A percentile compares a stretch with the other conserved stretches of the same genome.
phyloP scores from a whole-genome alignment of 805 yeast genomes.

The Ogataea degrootiae region DNA sequence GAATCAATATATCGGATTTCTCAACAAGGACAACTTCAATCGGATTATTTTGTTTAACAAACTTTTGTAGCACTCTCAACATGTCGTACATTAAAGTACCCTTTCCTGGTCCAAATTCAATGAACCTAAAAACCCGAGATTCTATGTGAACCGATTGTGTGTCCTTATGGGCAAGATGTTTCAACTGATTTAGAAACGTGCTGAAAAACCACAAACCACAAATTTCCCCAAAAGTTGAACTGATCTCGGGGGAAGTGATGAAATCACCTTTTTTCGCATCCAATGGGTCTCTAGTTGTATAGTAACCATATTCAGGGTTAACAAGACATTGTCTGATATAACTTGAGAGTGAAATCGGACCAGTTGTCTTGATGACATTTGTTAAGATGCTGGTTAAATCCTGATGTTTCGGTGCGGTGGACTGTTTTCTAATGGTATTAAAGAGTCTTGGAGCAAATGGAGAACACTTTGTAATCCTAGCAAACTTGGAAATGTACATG shows the following conservation, averaged over 20 bases:
- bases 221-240: constrained; percentile 83
- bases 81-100: constrained; percentile 75
- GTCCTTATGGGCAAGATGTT: constrained; percentile 32
- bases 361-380: constrained; percentile 58
- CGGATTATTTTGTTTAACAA: constrained; percentile 29
- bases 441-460: no score
- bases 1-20: constrained; percentile 61
- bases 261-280: constrained; percentile 55
- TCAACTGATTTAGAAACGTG: constrained; percentile 53
- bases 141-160: constrained; percentile 19
- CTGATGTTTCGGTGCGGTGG: not conserved
- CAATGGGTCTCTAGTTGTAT: constrained; percentile 71
- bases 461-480: no score
- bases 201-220: constrained; percentile 68
- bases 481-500: no score
- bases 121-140: constrained; percentile 39
- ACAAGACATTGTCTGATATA: constrained; percentile 81
- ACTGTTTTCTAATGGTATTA: not conserved
- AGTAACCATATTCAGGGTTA: constrained; percentile 74
- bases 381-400: constrained; percentile 31
- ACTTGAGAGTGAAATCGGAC: constrained; percentile 68
- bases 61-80: constrained; percentile 41
- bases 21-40: constrained; percentile 59
- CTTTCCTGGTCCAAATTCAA: constrained; percentile 83
- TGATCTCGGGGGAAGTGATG: constrained; percentile 81